Evolutionary conservation across 371 early-diverging fungal genomes (phyloP).

Genomic region (Choanephora cucurbitarum): DNA sequence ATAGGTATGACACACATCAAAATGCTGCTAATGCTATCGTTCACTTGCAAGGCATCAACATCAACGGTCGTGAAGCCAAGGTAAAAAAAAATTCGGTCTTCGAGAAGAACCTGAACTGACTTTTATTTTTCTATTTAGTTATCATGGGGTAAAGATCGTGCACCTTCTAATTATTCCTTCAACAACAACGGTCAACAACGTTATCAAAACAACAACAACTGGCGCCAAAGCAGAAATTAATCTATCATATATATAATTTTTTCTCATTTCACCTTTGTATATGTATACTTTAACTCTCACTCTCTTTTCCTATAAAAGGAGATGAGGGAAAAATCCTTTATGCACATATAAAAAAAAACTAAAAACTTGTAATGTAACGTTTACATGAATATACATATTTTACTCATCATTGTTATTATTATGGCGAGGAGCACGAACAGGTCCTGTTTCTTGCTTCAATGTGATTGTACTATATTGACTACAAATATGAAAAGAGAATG

Average conservation of each 20-base stretch:
- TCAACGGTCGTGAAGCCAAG: constrained; percentile 75
- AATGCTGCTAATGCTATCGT: constrained; percentile 87
- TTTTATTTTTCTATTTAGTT: no score
- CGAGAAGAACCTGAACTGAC: no score
- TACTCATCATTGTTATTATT: background rate
- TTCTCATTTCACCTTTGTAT: background rate
- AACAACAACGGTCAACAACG: background rate
- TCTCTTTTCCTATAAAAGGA: no score
- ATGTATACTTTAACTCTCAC: background rate
- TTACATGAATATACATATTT: background rate
- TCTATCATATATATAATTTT: background rate
- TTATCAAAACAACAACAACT: background rate
- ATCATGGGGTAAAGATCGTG: constrained; percentile 90
- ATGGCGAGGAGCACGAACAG: background rate
- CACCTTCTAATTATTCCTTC: constrained; percentile 15
- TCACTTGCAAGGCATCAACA: constrained; percentile 68
- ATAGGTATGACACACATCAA: constrained; percentile 74
- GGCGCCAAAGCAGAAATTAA: background rate
- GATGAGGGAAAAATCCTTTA: background rate
- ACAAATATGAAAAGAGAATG: background rate
- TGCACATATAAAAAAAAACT: background rate
- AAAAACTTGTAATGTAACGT: background rate
- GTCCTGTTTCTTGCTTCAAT: constrained; percentile 1
- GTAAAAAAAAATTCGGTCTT: constrained; percentile 18
- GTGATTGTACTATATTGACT: constrained; percentile 16